Evolutionary conservation across 1,284 basidiomycete species (phyloP), one percentile per base, ranked within the genome.

Genomic region (Mycena citricolor): DNA sequence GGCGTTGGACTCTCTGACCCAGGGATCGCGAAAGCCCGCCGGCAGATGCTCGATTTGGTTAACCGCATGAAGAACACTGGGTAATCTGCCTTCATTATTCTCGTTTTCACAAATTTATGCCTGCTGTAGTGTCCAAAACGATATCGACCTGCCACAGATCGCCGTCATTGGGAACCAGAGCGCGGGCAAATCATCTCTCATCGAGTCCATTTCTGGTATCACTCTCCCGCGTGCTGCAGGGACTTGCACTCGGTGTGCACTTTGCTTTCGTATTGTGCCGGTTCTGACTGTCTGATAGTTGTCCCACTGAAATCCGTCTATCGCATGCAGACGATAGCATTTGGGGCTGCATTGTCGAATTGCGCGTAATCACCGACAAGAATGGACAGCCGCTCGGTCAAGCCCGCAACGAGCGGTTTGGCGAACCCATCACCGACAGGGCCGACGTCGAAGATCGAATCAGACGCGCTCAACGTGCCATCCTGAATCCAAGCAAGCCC

Each of bases 171-270:
- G 83, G 0, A 72, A 68, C 7, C 83, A 86, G 51, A 83, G 79
- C 34, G 79, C 81, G 0, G 86, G 86, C 0, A 89, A 89, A 53
- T 85, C 82, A 0, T 86, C 83, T 0, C 66, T 88, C 2, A 85
- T 89, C 12, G 85, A 89, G 54, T 74, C 82, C 0, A 86, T 89
- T 22, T 84, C 80, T 13, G 83, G 83, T 0, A 77, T 88, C 39
- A 81, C 74, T 0, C 62, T 89, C 0, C 85, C 85, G 13, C 74
- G 84, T 4, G 79, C 81, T 0, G 57, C 67, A 10, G 71, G 71
- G 6, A 73, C 71, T 1, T 90, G 86, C 51, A 90, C 86, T 0
- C 69, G 85, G 81, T 77, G 54, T 26, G 57, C 51, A 0, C 43
- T 44, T 32, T 28, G 16, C 29, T 21, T 31, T 39, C n/a, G 33